A percentile compares a stretch with the other conserved stretches of the same genome.
These are phyloP conservation scores for Nephelium lappaceum DNA, from an alignment of 345 rosid genomes.

Conservation along the genomic window DNA sequence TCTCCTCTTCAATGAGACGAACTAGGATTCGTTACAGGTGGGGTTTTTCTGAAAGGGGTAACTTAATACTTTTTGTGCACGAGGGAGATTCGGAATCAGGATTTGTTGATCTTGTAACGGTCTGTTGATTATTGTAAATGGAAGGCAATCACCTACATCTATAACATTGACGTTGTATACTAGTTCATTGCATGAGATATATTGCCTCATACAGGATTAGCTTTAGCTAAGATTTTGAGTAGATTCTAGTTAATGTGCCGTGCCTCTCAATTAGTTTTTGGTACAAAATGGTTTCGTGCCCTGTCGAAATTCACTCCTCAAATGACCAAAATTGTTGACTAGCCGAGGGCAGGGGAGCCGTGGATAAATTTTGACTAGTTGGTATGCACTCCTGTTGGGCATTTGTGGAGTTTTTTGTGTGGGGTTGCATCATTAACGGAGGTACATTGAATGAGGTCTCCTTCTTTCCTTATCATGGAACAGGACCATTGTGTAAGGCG, in stretches of 20 bases:
- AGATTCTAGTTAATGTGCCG: no score
- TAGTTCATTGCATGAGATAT: constrained; percentile 22
- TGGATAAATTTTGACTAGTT: neutral
- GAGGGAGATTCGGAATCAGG: constrained; percentile 11
- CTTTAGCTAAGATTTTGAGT: no score
- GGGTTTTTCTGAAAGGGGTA: neutral
- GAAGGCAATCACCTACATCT: constrained; percentile 14
- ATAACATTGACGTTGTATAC: constrained; percentile 29
- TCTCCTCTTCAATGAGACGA: constrained; percentile 3
- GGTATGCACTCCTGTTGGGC: neutral
- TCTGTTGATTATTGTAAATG: constrained; percentile 35
- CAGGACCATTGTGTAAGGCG: neutral
- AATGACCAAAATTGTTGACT: no score
- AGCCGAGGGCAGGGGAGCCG: no score
- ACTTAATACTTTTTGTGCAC: neutral
- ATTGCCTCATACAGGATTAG: constrained; percentile 4
- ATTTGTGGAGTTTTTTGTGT: neutral
- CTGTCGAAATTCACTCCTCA: neutral
- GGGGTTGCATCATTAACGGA: neutral
- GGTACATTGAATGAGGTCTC: constrained; percentile 4
- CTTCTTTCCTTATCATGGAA: constrained; percentile 6
- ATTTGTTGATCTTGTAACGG: neutral
- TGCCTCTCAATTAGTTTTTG: no score
- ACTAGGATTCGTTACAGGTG: neutral
- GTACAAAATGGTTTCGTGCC: neutral